A percentile compares a stretch with the other conserved stretches of the same genome.
Evolutionary conservation across 768 basidiomycete species (phyloP).

Genomic region (Leccinum barrowsii): DNA sequence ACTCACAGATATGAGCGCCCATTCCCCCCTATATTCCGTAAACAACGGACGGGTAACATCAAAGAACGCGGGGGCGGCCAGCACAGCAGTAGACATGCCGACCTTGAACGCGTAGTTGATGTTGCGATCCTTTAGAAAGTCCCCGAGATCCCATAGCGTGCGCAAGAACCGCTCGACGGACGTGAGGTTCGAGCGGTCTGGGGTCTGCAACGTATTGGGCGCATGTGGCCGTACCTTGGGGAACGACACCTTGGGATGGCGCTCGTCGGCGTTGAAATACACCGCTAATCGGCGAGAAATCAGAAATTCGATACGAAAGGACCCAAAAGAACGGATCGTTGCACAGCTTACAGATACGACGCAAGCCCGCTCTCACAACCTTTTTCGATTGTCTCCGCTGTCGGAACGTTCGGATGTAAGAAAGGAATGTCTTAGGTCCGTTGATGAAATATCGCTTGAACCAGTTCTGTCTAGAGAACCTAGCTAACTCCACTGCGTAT

Average conservation of each 20-base stretch:
- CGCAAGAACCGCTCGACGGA: slow-evolving; percentile 63
- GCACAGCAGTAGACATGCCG: slow-evolving; percentile 75
- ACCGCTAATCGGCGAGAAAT: slow-evolving; percentile 34
- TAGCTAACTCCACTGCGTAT: slow-evolving; percentile 59
- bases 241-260: slow-evolving; percentile 60
- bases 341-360: slow-evolving; percentile 41
- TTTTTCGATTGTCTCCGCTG: slow-evolving; percentile 15
- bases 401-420: slow-evolving; percentile 17
- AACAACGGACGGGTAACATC: slow-evolving; percentile 75
- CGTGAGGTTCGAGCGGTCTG: slow-evolving; percentile 55
- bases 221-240: slow-evolving; percentile 82
- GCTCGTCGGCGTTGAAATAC: slow-evolving; percentile 48
- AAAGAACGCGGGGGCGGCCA: slow-evolving; percentile 88
- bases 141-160: slow-evolving; percentile 68
- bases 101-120: slow-evolving; percentile 87
- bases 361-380: slow-evolving; percentile 20
- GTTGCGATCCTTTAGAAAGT: slow-evolving; percentile 63
- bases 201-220: slow-evolving; percentile 82
- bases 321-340: not conserved
- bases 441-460: slow-evolving; percentile 36
- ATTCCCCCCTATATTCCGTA: slow-evolving; percentile 83
- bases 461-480: slow-evolving; percentile 34
- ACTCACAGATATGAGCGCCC: slow-evolving; percentile 89
- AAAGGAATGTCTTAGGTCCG: slow-evolving; percentile 23
- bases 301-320: slow-evolving; percentile 4